These are phyloP conservation scores for Pyrenophora tritici-repentis DNA, from an alignment of 2,329 filamentous ascomycete species.

Conservation along the genomic window DNA sequence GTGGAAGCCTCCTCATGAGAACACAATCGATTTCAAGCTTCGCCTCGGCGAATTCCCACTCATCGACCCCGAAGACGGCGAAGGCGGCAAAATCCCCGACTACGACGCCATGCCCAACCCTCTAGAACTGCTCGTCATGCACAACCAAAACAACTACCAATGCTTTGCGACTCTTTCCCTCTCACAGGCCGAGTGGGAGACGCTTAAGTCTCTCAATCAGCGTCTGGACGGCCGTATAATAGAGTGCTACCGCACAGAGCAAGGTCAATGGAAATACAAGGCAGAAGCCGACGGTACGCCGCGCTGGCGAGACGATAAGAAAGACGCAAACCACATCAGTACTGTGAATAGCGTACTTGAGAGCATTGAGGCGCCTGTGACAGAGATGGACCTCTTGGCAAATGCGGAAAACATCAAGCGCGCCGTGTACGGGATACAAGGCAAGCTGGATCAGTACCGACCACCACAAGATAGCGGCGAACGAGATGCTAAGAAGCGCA, in stretches of 20 bases:
- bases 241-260: constrained; percentile 81
- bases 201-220: constrained; percentile 72
- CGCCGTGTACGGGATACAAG: constrained; percentile 72
- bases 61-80: constrained; percentile 70
- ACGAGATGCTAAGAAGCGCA: constrained; percentile 42
- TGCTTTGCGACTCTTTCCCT: constrained; percentile 69
- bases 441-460: constrained; percentile 42
- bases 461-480: constrained; percentile 25
- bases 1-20: constrained; percentile 96
- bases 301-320: constrained; percentile 90
- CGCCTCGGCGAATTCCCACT: constrained; percentile 72
- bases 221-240: constrained; percentile 86
- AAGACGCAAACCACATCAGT: constrained; percentile 83
- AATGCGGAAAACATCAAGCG: constrained; percentile 73
- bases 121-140: constrained; percentile 72
- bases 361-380: constrained; percentile 85
- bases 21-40: constrained; percentile 90
- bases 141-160: constrained; percentile 68
- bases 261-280: constrained; percentile 77
- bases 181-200: constrained; percentile 80
- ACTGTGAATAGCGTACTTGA: constrained; percentile 86
- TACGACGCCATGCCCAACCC: constrained; percentile 76
- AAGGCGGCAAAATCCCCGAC: constrained; percentile 70
- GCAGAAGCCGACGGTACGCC: constrained; percentile 58
- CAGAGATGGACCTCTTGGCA: constrained; percentile 76